A percentile compares a stretch with the other conserved stretches of the same genome.
These are phyloP conservation scores for Suillus ampliporus DNA, from an alignment of 768 basidiomycete genomes.

Conservation along the genomic window DNA sequence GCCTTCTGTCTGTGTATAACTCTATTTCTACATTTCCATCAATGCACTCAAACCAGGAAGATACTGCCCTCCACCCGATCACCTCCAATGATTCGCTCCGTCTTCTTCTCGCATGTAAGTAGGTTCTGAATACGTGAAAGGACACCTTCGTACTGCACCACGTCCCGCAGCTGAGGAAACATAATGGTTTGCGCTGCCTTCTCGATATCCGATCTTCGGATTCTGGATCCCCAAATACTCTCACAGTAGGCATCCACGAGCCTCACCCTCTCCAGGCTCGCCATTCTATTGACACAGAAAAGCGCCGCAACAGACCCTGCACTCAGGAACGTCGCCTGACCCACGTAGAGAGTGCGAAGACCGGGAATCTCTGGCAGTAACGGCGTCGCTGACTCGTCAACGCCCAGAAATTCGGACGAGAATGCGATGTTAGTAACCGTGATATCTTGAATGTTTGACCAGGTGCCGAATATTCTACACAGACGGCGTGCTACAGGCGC, in stretches of 20 bases:
- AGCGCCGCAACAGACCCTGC: slow-evolving; percentile 46
- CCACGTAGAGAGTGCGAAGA: slow-evolving; percentile 51
- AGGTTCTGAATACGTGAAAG: slow-evolving; percentile 44
- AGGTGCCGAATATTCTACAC: slow-evolving; percentile 37
- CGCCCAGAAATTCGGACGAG: slow-evolving; percentile 19
- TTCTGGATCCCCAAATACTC: slow-evolving; percentile 63
- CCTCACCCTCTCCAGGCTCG: slow-evolving; percentile 40
- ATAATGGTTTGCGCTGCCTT: slow-evolving; percentile 27
- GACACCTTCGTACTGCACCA: slow-evolving; percentile 20
- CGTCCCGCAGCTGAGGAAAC: slow-evolving; percentile 8
- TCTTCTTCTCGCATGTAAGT: slow-evolving; percentile 55
- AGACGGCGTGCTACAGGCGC: slow-evolving; percentile 27
- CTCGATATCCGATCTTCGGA: slow-evolving; percentile 56
- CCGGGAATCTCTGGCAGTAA: slow-evolving; percentile 44
- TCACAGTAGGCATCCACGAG: slow-evolving; percentile 60
- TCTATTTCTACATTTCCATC: not conserved
- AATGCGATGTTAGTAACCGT: slow-evolving; percentile 55
- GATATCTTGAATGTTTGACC: slow-evolving; percentile 51
- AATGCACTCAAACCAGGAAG: slow-evolving; percentile 22
- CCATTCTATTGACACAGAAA: slow-evolving; percentile 31
- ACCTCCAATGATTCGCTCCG: slow-evolving; percentile 59
- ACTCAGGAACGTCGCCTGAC: slow-evolving; percentile 54
- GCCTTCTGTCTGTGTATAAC: not conserved
- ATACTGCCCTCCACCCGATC: slow-evolving; percentile 46
- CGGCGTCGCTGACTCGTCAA: slow-evolving; percentile 24